Evolutionary conservation across 2,329 filamentous ascomycete genomes (phyloP).

Genomic region (Hortaea sp.): DNA sequence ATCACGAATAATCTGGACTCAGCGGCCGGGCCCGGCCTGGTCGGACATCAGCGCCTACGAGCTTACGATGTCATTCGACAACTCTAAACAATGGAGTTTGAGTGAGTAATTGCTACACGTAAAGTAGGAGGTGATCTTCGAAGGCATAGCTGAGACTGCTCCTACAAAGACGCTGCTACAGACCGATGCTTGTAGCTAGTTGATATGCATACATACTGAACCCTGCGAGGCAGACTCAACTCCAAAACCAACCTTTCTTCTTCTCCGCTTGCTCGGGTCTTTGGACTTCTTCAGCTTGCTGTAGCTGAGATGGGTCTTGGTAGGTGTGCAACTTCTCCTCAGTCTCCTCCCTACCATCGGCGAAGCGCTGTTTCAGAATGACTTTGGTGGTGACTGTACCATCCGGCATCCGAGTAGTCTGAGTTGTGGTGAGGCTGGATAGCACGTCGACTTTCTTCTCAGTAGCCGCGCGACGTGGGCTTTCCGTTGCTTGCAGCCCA

Average conservation of each 20-base stretch:
- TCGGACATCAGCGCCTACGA: too few species aligned
- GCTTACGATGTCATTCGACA: too few species aligned
- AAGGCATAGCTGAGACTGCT: too few species aligned
- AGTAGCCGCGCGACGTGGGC: not conserved
- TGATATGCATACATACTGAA: too few species aligned
- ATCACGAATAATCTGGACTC: too few species aligned
- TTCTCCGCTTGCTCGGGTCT: constrained; percentile 7
- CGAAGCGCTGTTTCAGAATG: constrained; percentile 48
- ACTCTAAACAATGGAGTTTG: too few species aligned
- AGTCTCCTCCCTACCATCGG: constrained; percentile 50
- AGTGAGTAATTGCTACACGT: too few species aligned
- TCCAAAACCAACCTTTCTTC: constrained; percentile 9
- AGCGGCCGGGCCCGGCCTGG: too few species aligned
- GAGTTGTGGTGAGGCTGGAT: constrained; percentile 48
- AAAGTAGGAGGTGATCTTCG: too few species aligned
- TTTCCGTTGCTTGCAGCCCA: not conserved
- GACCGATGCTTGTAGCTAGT: too few species aligned
- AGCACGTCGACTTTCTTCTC: constrained; percentile 30
- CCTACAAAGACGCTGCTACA: too few species aligned
- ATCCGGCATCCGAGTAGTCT: constrained; percentile 45
- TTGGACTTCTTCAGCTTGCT: constrained; percentile 5
- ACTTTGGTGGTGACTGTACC: constrained; percentile 49
- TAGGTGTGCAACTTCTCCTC: constrained; percentile 44
- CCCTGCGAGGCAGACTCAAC: not conserved
- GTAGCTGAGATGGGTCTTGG: constrained; percentile 1